These are phyloP conservation scores for Xylaria sp. DNA, from an alignment of 2,329 filamentous ascomycete genomes.

Conservation along the genomic window DNA sequence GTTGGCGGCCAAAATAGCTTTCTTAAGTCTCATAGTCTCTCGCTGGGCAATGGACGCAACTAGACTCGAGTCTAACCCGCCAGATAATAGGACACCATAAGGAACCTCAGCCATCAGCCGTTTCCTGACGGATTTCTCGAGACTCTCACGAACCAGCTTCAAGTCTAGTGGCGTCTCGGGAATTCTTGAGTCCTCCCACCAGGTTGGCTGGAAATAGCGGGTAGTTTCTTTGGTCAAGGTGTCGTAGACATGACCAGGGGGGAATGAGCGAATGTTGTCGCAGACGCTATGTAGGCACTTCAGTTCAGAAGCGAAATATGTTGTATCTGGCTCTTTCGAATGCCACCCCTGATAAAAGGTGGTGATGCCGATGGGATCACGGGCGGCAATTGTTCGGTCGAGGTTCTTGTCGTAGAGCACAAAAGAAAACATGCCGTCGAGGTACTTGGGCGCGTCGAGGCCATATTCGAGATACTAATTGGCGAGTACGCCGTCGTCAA, in stretches of 20 bases:
- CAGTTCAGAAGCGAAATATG: slow-evolving; percentile 97
- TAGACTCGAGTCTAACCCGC: slow-evolving; percentile 94
- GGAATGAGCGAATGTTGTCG: slow-evolving; percentile 94
- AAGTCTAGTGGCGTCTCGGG: slow-evolving; percentile 85
- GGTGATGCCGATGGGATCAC: slow-evolving; percentile 96
- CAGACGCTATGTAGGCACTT: slow-evolving; percentile 94
- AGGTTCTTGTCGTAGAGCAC: slow-evolving; percentile 96
- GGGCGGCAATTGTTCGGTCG: slow-evolving; percentile 91
- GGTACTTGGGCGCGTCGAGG: slow-evolving; percentile 88
- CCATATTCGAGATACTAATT: slow-evolving; percentile 88
- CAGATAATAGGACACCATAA: slow-evolving; percentile 94
- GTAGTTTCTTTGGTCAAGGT: slow-evolving; percentile 87
- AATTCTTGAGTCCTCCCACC: slow-evolving; percentile 86
- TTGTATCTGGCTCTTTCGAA: slow-evolving; percentile 81
- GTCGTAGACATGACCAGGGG: slow-evolving; percentile 95
- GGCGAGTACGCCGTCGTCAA: slow-evolving; percentile 32
- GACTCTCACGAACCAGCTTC: slow-evolving; percentile 80
- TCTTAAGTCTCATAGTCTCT: slow-evolving; percentile 82
- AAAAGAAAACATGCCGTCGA: slow-evolving; percentile 99
- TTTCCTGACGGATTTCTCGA: slow-evolving; percentile 94
- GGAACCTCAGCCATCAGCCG: slow-evolving; percentile 98
- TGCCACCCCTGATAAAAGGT: slow-evolving; percentile 97
- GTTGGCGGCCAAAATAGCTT: slow-evolving; percentile 67
- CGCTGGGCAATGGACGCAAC: slow-evolving; percentile 95
- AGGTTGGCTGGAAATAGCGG: slow-evolving; percentile 90